Percentiles rank a stretch among this genome's conserved stretches.
These are phyloP conservation scores for Pleurotus eryngii DNA, from an alignment of 768 basidiomycete genomes.

Conservation along the genomic window DNA sequence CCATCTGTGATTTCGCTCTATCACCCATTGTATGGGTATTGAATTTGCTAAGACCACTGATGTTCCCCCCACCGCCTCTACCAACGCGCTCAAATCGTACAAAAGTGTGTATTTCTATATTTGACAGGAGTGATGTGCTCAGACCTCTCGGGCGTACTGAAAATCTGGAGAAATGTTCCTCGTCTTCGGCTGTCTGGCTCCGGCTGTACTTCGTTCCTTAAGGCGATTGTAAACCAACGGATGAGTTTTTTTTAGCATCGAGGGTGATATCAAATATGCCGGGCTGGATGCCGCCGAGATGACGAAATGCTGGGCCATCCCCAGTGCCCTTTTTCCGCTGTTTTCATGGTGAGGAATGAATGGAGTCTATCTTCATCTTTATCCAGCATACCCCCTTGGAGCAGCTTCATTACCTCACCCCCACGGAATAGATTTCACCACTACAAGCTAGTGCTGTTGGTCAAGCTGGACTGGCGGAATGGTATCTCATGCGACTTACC, in stretches of 20 bases:
- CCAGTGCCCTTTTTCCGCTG: no score
- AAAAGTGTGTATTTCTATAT: conserved; percentile 39
- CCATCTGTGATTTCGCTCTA: conserved; percentile 50
- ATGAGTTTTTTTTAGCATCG: conserved; percentile 58
- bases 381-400: no score
- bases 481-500: no score
- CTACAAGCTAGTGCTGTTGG: no score
- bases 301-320: conserved; percentile 37
- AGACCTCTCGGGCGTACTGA: conserved; percentile 67
- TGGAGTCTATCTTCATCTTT: no score
- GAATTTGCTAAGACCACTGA: conserved; percentile 32
- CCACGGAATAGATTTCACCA: no score
- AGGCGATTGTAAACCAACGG: conserved; percentile 75
- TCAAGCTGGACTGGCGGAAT: no score
- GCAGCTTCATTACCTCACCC: no score
- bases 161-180: conserved; percentile 87
- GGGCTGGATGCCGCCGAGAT: conserved; percentile 77
- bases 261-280: conserved; percentile 77
- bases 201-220: conserved; percentile 86
- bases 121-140: not conserved
- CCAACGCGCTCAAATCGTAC: conserved; percentile 53
- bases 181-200: conserved; percentile 81
- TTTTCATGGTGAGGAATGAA: no score
- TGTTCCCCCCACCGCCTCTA: conserved; percentile 30
- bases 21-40: conserved; percentile 47